These are phyloP conservation scores for Lachnellula suecica DNA, from an alignment of 2,329 filamentous ascomycete genomes.

Conservation along the genomic window DNA sequence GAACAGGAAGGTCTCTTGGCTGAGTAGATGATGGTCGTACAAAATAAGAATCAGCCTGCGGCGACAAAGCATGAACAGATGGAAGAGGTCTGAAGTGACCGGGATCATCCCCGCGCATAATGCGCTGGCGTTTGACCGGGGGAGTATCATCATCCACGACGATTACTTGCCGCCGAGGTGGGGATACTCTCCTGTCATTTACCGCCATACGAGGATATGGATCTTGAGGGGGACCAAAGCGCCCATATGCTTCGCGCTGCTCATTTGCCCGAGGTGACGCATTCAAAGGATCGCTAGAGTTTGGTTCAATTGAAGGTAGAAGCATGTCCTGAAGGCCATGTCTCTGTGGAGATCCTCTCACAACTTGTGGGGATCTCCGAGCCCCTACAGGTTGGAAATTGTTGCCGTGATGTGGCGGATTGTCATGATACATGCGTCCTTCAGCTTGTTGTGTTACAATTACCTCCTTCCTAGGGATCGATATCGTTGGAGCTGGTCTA, in stretches of 20 bases:
- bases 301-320: conserved; percentile 33
- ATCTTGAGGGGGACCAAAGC: conserved; percentile 17
- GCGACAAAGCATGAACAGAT: conserved; percentile 16
- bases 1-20: conserved; percentile 16
- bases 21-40: conserved; percentile 23
- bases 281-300: conserved; percentile 22
- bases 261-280: conserved; percentile 21
- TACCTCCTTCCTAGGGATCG: conserved; percentile 26
- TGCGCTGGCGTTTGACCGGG: conserved; percentile 29
- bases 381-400: conserved; percentile 18
- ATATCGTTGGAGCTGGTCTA: conserved; percentile 9
- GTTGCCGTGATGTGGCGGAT: conserved; percentile 14
- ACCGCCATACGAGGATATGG: conserved; percentile 19
- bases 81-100: conserved; percentile 26
- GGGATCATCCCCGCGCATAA: conserved; percentile 27
- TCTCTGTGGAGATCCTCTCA: conserved; percentile 26
- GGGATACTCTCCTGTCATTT: conserved; percentile 20
- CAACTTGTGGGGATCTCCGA: conserved; percentile 28
- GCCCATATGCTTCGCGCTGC: conserved; percentile 13
- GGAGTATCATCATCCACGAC: conserved; percentile 31
- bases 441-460: conserved; percentile 25
- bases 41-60: conserved; percentile 26
- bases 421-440: conserved; percentile 20
- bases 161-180: conserved; percentile 28
- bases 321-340: conserved; percentile 32